Evolutionary conservation across 2,329 filamentous ascomycete species (phyloP).

Genomic region (Stagonosporopsis tanaceti): DNA sequence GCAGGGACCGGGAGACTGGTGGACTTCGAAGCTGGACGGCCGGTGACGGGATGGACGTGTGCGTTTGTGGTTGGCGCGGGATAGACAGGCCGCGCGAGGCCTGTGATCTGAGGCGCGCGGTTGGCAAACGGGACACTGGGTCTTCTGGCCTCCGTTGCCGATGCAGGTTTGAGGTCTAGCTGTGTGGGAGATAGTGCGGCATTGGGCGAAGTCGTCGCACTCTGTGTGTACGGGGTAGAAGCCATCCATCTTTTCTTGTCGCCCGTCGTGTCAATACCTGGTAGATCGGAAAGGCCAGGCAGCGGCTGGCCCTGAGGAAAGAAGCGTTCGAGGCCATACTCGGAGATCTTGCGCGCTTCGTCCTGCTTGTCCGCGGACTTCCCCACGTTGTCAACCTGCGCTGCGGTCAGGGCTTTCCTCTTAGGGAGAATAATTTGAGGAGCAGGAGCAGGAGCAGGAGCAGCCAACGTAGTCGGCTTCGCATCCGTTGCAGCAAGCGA

Average conservation of each 20-base stretch:
- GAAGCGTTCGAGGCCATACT: constrained; percentile 12
- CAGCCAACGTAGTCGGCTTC: constrained; percentile 34
- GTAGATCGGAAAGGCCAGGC: constrained; percentile 27
- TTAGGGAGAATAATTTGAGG: constrained; percentile 53
- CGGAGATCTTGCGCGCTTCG: constrained; percentile 19
- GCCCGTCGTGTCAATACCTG: constrained; percentile 11
- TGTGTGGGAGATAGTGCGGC: constrained; percentile 27
- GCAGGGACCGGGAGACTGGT: constrained; percentile 41
- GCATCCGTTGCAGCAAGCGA: constrained; percentile 19
- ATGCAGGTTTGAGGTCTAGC: constrained; percentile 21
- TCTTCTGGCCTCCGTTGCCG: constrained; percentile 35
- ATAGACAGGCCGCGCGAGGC: constrained; percentile 49
- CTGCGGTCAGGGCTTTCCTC: constrained; percentile 54
- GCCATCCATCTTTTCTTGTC: constrained; percentile 11
- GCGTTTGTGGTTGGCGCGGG: constrained; percentile 23
- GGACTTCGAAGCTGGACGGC: constrained; percentile 39
- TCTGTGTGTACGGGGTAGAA: constrained; percentile 16
- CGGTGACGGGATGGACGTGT: constrained; percentile 31
- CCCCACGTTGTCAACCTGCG: constrained; percentile 52
- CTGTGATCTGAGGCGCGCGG: constrained; percentile 45
- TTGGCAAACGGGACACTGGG: constrained; percentile 43
- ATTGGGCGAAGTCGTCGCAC: constrained; percentile 28
- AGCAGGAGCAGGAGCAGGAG: constrained; percentile 38
- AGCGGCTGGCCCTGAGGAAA: constrained; percentile 28
- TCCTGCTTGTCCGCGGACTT: constrained; percentile 32